Evolutionary conservation across 208 protist genomes (phyloP).

Genomic region (Leishmania amazonensis): DNA sequence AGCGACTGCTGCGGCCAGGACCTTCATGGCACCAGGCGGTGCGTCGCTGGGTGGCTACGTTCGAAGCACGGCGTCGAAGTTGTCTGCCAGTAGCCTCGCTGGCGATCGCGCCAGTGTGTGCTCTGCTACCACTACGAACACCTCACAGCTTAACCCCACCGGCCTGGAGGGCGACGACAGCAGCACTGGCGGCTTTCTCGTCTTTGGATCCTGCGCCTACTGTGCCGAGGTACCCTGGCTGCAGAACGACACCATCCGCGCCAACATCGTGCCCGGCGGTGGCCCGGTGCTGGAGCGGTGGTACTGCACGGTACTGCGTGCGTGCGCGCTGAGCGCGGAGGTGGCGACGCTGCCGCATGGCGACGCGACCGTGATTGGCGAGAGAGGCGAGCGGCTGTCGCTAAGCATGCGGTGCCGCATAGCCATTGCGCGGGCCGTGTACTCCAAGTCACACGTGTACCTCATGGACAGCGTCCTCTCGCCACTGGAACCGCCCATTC

Average conservation of each 20-base stretch:
- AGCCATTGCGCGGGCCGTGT: conserved; percentile 80
- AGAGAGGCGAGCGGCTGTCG: conserved; percentile 68
- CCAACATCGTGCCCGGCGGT: conserved; percentile 91
- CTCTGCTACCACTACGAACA: conserved; percentile 19
- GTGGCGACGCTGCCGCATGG: conserved; percentile 70
- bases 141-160: conserved; percentile 7
- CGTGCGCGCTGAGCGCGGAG: conserved; percentile 81
- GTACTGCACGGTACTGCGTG: conserved; percentile 64
- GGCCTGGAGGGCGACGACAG: conserved; percentile 17
- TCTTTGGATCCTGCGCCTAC: conserved; percentile 75
- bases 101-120: conserved; percentile 9
- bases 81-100: background rate
- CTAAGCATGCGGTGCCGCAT: conserved; percentile 82
- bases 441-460: conserved; percentile 79
- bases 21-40: background rate
- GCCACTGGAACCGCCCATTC: conserved; percentile 83
- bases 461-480: conserved; percentile 91
- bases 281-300: conserved; percentile 38
- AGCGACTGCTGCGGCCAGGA: background rate
- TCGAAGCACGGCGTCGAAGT: background rate
- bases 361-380: conserved; percentile 86
- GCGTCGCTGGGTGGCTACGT: background rate
- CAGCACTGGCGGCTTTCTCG: conserved; percentile 57
- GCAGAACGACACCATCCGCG: conserved; percentile 87
- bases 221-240: conserved; percentile 89